Evolutionary conservation across 371 early-diverging fungal genomes (phyloP), one percentile per base, ranked within the genome.

Genomic region (Polyrhizophydium stewartii): DNA sequence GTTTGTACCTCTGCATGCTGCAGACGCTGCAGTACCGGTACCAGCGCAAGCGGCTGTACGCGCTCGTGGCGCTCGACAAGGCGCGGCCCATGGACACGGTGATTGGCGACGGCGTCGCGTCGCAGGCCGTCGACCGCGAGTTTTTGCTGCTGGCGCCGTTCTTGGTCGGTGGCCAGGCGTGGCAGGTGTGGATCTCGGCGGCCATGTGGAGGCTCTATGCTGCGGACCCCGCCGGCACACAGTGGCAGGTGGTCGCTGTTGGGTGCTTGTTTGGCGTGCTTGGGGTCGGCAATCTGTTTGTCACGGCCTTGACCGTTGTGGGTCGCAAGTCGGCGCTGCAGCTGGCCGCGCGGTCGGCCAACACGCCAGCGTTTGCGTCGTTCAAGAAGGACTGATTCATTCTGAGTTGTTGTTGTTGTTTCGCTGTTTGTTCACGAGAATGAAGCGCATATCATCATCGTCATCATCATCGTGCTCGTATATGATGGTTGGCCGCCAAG

Each of bases 21-120:
- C 76, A 76, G 56, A 66, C 59, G 59, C 60, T 76, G 38, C 76
- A 76, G 55, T 76, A 67, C 61, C 73, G 76, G 24, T 73, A 73
- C 61, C 76, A 76, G 46, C 49, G 60, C 1, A 24, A 55, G 19
- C 66, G 76, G 24, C 63, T 76, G 32, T 76, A 76, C 62, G 68
- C 64, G 1, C 62, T 76, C 25, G 71, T 72, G 46, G 62, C 69
- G n/a, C 56, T 76, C 55, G 72, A 73, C 46, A 59, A 62, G 40
- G 73, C 67, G 16, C 58, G 64, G 24, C 71, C 74, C 21, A 76
- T 76, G 76, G 76, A 76, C 57, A 64, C 72, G 28, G 71, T 76
- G 9, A 40, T 60, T 1, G 76, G 76, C 0, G 76, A 76, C 32
- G 71, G 68, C 33, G 66, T 65, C 51, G 13, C 35, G 35, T 3